Evolutionary conservation across 805 yeast species (phyloP), one percentile per base, ranked within the genome.

Genomic region (Hagleromyces aurorensis): DNA sequence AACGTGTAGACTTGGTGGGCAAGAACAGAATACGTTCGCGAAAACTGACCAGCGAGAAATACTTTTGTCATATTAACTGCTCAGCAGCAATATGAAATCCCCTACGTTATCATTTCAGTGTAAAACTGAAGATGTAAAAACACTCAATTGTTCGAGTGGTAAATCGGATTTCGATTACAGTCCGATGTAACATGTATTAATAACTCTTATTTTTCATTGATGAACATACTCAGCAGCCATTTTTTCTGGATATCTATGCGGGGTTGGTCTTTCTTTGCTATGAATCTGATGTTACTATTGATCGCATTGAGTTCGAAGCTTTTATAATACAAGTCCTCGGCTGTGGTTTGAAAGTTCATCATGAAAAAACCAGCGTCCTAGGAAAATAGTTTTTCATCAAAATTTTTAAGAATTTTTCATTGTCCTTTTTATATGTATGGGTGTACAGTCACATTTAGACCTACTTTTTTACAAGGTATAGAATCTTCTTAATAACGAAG

Each of bases 161-260:
- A 15, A 16, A 15, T 17, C 16, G 8, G 5, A 13, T 5, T 10
- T 21, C 26, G 21, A 28, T 16, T 25, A 29, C 40, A 34, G 33
- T 38, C 37, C 46, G 40, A 45, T 44, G 50, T 36, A 42, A 45
- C 47, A 39, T 45, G 46, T 32, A 40, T 36, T 16, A 25, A 13
- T 19, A 25, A 16, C 16, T 23, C 30, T 26, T 25, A 22, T 20
- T 20, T 7, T 23, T 15, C 4, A 19, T 20, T 15, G 22, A 10
- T 4, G 22, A 34, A 57, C 62, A 55, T 57, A 57, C 62, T 48
- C 52, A 43, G 59, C 58, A 48, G 59, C 60, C 61, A 57, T 57
- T 52, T 41, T n/a, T n/a, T n/a, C n/a, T 47, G 32, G 37, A 25
- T 28, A 32, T 20, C 29, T 26, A 30, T 22, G 42, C 46, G 32